Base-by-base conservation (phyloP, 129 eudicot genomes). In the Flaveria brownii region DNA sequence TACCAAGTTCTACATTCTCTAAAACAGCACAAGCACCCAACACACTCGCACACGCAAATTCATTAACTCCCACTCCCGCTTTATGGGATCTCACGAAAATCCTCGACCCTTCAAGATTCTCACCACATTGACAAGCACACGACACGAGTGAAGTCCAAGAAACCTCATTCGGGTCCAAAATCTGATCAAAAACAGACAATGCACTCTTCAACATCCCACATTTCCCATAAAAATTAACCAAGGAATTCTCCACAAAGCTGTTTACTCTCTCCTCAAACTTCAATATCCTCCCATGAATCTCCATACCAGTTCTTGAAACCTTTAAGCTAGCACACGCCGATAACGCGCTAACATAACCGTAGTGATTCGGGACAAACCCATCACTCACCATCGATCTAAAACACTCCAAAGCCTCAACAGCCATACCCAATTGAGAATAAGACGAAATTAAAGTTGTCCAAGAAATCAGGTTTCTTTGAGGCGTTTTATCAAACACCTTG, bases 201-300 rank as follows among this genome's bases (percentile, higher is more conserved):
- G 93, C 91, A 2, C 72, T 75, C 60, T n/a, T 86, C 67, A 88
- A 17, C 76, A 77, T 76, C 78, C 94, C 94, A 72, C 91, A 88
- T 87, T 88, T 91, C 41, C 94, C 94, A 62, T 91, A 91, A 50
- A 91, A 85, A 54, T 86, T 91, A 51, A 91, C 86, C 82, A 88
- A 85, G 64, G 88, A 74, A 51, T 91, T 91, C 76, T 72, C 70
- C 47, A 86, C 90, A 76, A 88, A 85, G 62, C 85, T 84, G 57
- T 85, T 88, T 8, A 85, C n/a, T 28, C 10, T 64, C 49, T 67
- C 82, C 71, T 82, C 83, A 23, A 60, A 56, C 80, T 78, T 85
- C 8, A 77, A 43, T 12, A 88, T 83, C 74, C 83, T 83, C 14
- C 81, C 90, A 51, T 88, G 97, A 60, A 86, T 69, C 50, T 91